Base-by-base conservation (phyloP, 1,284 basidiomycete species). In the Cutaneotrichosporon arboriforme region DNA sequence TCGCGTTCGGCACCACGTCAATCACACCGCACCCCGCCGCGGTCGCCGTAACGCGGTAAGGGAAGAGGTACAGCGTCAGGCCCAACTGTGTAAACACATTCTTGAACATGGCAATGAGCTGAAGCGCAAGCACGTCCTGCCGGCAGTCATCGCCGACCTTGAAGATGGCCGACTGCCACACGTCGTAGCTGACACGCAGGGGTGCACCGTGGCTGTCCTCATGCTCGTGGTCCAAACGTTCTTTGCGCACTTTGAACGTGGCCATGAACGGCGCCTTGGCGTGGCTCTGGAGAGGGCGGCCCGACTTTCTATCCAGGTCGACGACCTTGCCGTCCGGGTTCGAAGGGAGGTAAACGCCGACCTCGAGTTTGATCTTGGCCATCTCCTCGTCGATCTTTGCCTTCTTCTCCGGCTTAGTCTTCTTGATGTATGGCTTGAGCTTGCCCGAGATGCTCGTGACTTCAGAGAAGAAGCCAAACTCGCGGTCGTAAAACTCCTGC, bases 191-290 rank as follows among this genome's bases (percentile, higher is more conserved):
- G 47, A 81, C 80, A 43, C 78, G 82, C 46, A 64, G 58, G 65
- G 86, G 83, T 34, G 77, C 68, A 13, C 31, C 26, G 10, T 59
- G 61, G 46, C 65, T 61, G 18, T 68, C 68, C 15, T 65, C 18
- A 14, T 17, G 15, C n/a, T 49, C 60, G 44, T 18, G 63, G 58
- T 55, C 49, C 8, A 49, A n/a, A 10, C 40, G 38, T 61, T 89
- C 84, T 73, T 91, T 93, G 58, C 87, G 83, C 18, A 99, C 96
- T 79, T 94, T 96, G 81, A 99, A 99, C 0, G 96, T 97, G 0
- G 96, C 96, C 96, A 99, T 98, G 78, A 98, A 99, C 0, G 96
- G 96, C 4, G 96, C 93, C 90, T 99, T 99, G 8, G 96, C 96
- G 66, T 98, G 96, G 69, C 87, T 91, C 75, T 99, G 96, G 35